Base-by-base conservation (phyloP, 2,329 filamentous ascomycete genomes). In the Paecilomyces formosus region DNA sequence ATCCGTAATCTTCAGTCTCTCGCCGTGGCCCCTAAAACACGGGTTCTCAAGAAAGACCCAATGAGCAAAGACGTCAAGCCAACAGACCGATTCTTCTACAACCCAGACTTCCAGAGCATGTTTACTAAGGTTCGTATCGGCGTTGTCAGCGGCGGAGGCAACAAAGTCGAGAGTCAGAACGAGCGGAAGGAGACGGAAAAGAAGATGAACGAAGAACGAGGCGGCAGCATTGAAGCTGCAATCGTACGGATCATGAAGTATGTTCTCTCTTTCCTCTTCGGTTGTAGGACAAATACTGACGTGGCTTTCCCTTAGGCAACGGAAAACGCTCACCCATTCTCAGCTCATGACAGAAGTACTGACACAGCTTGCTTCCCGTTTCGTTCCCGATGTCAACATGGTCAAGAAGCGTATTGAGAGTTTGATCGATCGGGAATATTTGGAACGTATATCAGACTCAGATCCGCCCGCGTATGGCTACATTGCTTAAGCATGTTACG, bases 91-190 rank as follows among this genome's bases (percentile, higher is more conserved):
- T 97, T 97, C 72, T 82, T 78, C 8, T 96, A 92, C 79, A 97
- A 97, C 70, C 79, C 86, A 31, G 80, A 85, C 13, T 97, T 96
- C 75, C 81, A 85, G 54, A 92, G 89, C 76, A 92, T 90, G 70
- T 86, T 89, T 55, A 82, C 94, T 68, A 91, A 90, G 72, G 90
- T 97, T 75, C 96, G 96, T 73, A 90, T 94, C 21, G 90, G 90
- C 22, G 88, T 94, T 4, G 88, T 96, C 64, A 89, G 81, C 55
- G 75, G 85, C 55, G 85, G 86, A 1, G 84, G 87, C 18, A 95
- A 91, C 71, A 94, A 91, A 75, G 89, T 96, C 0, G 93, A 97
- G 75, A 90, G 85, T 56, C 79, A 82, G 56, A 78, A 79, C 31
- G 85, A 87, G 72, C 78, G 85, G 51, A 73, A 73, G 51, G 76